Percentiles rank a stretch among this genome's conserved stretches.
Conservation (phyloP, 148 eudicot species). For the Selenicereus undatus region DNA sequence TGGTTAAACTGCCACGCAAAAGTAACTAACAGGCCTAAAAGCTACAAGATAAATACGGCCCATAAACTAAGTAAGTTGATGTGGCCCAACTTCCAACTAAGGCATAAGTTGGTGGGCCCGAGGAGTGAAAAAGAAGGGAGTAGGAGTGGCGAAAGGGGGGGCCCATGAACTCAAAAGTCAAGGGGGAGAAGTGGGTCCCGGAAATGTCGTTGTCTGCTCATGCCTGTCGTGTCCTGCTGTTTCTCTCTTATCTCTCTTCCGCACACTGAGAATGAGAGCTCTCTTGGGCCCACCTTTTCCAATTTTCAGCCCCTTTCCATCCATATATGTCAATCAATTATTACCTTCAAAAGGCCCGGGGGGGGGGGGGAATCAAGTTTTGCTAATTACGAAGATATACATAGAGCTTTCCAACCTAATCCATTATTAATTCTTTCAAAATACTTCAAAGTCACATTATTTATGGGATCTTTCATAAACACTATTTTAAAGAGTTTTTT, state of each 20-base stretch:
- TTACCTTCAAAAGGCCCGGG: background rate
- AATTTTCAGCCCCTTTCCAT: background rate
- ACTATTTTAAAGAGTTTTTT: no score
- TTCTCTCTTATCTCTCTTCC: conserved; percentile 12
- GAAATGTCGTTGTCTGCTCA: conserved; percentile 20
- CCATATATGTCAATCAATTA: background rate
- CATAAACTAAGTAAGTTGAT: background rate
- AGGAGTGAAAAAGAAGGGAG: background rate
- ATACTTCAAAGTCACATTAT: background rate
- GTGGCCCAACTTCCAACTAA: no score
- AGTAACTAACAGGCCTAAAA: background rate
- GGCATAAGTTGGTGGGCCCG: background rate
- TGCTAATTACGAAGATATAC: background rate
- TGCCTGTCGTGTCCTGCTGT: conserved; percentile 14
- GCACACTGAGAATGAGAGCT: conserved; percentile 1
- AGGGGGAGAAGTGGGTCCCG: conserved; percentile 4
- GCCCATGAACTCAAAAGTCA: conserved; percentile 18
- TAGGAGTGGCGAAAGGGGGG: background rate
- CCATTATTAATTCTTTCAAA: background rate
- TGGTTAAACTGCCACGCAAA: no score
- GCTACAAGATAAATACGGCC: background rate
- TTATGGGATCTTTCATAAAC: background rate
- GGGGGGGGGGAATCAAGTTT: background rate
- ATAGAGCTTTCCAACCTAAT: background rate
- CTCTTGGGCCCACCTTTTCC: background rate